Conservation (phyloP, 2,329 filamentous ascomycete species). For the Akanthomyces lecanii region DNA sequence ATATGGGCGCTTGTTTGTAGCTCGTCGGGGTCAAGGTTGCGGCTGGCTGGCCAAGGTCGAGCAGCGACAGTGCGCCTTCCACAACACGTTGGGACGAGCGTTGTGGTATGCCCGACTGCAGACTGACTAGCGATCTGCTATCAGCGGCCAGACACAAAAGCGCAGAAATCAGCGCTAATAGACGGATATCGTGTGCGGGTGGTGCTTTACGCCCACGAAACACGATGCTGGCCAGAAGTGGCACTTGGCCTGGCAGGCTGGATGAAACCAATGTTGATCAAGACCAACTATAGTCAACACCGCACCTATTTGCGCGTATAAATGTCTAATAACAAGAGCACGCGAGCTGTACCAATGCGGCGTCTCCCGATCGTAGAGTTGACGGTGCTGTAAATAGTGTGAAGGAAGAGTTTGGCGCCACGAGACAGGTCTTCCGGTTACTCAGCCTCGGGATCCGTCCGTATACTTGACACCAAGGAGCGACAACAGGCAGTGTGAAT, state of each 20-base stretch:
- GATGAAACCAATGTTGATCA: not conserved
- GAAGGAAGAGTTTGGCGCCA: not conserved
- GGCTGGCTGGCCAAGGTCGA: not conserved
- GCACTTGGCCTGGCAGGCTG: not conserved
- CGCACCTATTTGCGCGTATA: not conserved
- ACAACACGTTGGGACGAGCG: not conserved
- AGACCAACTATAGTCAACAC: not conserved
- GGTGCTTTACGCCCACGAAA: not conserved
- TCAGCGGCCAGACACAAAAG: not conserved
- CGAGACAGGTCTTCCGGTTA: not conserved
- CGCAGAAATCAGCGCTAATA: not conserved
- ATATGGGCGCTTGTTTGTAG: not conserved
- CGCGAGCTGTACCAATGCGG: not conserved
- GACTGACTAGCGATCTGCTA: not conserved
- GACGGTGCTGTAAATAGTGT: not conserved
- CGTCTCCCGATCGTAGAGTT: not conserved
- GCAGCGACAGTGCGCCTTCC: not conserved
- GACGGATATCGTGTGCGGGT: not conserved
- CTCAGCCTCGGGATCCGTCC: not conserved
- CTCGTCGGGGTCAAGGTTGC: not conserved
- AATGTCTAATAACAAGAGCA: constrained; percentile 2
- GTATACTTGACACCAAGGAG: constrained; percentile 4
- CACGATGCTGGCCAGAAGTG: not conserved
- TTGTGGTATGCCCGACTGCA: not conserved
- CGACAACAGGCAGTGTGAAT: not conserved